Conservation (phyloP, 495 filamentous ascomycete species). For the Penicillium ucsense region DNA sequence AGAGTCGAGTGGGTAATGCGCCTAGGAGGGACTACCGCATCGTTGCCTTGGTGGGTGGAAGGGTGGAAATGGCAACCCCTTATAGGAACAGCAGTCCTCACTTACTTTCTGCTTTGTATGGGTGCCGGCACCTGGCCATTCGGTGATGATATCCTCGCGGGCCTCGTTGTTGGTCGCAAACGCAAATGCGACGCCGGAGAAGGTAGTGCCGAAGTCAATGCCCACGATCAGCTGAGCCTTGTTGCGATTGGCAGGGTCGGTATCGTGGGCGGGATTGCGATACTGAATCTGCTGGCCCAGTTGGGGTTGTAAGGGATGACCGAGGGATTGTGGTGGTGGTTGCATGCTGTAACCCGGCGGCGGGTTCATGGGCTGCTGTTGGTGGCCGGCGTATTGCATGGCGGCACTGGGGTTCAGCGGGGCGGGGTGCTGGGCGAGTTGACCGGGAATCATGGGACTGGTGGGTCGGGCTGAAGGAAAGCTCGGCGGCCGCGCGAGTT, state of each 20-base stretch:
- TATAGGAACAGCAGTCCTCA: too few species aligned
- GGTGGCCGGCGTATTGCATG: slow-evolving; percentile 39
- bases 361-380: slow-evolving; percentile 36
- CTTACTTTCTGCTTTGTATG: slow-evolving; percentile 68
- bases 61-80: too few species aligned
- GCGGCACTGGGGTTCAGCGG: slow-evolving; percentile 54
- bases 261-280: slow-evolving; percentile 55
- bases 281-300: slow-evolving; percentile 33
- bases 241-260: slow-evolving; percentile 71
- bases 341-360: slow-evolving; percentile 42
- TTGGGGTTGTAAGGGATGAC: slow-evolving; percentile 30
- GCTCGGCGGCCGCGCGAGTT: slow-evolving; percentile 50
- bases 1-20: too few species aligned
- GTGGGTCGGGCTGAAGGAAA: slow-evolving; percentile 51
- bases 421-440: slow-evolving; percentile 58
- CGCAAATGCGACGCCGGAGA: slow-evolving; percentile 70
- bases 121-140: slow-evolving; percentile 70
- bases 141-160: slow-evolving; percentile 69
- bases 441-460: slow-evolving; percentile 46
- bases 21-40: too few species aligned
- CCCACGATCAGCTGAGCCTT: slow-evolving; percentile 64
- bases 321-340: slow-evolving; percentile 29
- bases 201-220: slow-evolving; percentile 70
- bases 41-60: too few species aligned
- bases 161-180: slow-evolving; percentile 71